Evolutionary conservation across 2,329 filamentous ascomycete species (phyloP), one percentile per base, ranked within the genome.

Genomic region (Colletotrichum viniferum): DNA sequence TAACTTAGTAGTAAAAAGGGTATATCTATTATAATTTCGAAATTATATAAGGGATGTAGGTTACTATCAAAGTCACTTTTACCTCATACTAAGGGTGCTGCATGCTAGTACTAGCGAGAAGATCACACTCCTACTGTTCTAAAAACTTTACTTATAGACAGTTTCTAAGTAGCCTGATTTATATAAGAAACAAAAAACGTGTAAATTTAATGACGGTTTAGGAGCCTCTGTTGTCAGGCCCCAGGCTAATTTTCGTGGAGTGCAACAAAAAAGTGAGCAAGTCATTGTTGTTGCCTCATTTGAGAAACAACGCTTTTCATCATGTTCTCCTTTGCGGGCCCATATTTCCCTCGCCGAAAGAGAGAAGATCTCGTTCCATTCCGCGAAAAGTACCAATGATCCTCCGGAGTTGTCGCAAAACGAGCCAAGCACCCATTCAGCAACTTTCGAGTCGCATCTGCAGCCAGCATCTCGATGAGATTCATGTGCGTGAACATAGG

Each of bases 231-330:
- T 43, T 48, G 8, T 2, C 18, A n/a, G 38, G 0, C 38, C 6
- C 38, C 18, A 5, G 1, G 4, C 18, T 3, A 1, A 12, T 48
- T n/a, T n/a, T 21, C 18, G 3, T 48, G 18, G 1, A 2, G 4
- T 21, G 10, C 18, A 48, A 2, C 38, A 4, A n/a, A 16, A 0
- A 48, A 48, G 1, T 2, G 9, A 48, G 5, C 18, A 48, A 48
- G 18, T 12, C 18, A 1, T 43, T 43, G 4, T 34, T 34, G 12
- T 43, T 43, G 16, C 36, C 18, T 21, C 5, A 7, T 48, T 48
- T n/a, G 1, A 48, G 18, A 12, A 48, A 48, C 5, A 48, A 48
- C 18, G 38, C 9, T 12, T 48, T n/a, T 18, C 16, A 1, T 43
- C 16, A 18, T 18, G 16, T 18, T 1, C 8, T 4, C 16, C 5